A percentile compares a stretch with the other conserved stretches of the same genome.
phyloP scores from a whole-genome alignment of 495 filamentous ascomycete genomes.

The Apiosordaria backusii region DNA sequence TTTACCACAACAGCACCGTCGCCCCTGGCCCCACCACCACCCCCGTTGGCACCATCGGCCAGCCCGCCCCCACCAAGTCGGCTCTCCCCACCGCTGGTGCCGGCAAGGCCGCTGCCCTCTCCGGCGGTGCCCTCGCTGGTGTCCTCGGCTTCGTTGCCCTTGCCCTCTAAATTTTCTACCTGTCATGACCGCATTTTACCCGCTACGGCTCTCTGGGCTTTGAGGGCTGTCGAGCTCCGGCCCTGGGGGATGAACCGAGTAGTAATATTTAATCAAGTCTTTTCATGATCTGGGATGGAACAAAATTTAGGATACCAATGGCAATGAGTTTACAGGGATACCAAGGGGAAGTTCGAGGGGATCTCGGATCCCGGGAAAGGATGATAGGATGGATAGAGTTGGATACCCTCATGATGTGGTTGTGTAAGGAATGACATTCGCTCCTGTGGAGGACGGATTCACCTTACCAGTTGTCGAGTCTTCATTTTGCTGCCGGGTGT shows the following conservation, averaged over 20 bases:
- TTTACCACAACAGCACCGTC: conserved; percentile 36
- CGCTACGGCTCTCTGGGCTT: not conserved
- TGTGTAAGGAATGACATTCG: not conserved
- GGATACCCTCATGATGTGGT: not conserved
- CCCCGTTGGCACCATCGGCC: conserved; percentile 33
- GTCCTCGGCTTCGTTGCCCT: conserved; percentile 71
- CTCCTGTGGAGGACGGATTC: conserved; percentile 1
- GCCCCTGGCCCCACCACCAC: conserved; percentile 31
- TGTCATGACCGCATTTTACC: conserved; percentile 4
- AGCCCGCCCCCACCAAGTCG: conserved; percentile 28
- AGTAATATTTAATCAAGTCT: conserved; percentile 8
- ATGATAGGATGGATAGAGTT: conserved; percentile 1
- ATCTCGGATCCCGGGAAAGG: not conserved
- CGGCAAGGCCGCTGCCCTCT: conserved; percentile 62
- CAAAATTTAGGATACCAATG: not conserved
- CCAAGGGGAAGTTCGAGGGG: not conserved
- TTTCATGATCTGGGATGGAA: conserved; percentile 7
- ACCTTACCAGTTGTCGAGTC: conserved; percentile 1
- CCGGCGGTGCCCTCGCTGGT: conserved; percentile 68
- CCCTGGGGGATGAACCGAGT: not conserved
- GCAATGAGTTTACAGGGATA: not conserved
- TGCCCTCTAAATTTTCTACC: conserved; percentile 60
- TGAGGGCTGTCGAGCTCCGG: not conserved
- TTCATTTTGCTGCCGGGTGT: conserved; percentile 11
- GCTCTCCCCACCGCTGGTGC: conserved; percentile 55